Percentiles rank a stretch among this genome's conserved stretches.
Evolutionary conservation across 768 basidiomycete species (phyloP).

Genomic region (Tricholomella constricta): DNA sequence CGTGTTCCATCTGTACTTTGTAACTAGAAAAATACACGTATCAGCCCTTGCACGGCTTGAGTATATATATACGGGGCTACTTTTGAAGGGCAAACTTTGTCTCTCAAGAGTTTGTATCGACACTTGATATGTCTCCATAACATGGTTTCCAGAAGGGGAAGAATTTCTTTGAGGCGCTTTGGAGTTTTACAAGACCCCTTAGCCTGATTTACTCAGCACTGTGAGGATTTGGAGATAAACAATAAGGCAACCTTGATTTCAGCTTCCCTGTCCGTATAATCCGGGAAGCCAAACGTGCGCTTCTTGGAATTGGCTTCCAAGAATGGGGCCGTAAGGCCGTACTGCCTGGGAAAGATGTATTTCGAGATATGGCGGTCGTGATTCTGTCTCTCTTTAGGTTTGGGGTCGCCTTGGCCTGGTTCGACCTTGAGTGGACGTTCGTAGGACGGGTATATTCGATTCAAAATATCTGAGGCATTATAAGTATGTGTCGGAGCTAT

Average conservation of each 20-base stretch:
- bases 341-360: slow-evolving; percentile 85
- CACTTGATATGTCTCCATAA: slow-evolving; percentile 70
- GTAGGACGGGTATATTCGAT: slow-evolving; percentile 52
- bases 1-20: slow-evolving; percentile 36
- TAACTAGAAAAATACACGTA: slow-evolving; percentile 34
- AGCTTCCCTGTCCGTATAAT: slow-evolving; percentile 61
- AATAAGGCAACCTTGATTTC: slow-evolving; percentile 63
- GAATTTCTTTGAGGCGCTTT: slow-evolving; percentile 58
- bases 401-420: slow-evolving; percentile 42
- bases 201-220: slow-evolving; percentile 18
- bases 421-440: slow-evolving; percentile 28
- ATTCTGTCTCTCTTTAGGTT: slow-evolving; percentile 46
- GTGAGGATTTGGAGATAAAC: neutral
- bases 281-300: slow-evolving; percentile 39
- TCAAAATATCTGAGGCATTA: slow-evolving; percentile 59
- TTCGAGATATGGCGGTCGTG: slow-evolving; percentile 70
- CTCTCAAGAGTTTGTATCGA: slow-evolving; percentile 64
- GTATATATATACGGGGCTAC: slow-evolving; percentile 37
- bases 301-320: slow-evolving; percentile 20
- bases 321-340: slow-evolving; percentile 66
- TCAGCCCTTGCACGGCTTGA: neutral
- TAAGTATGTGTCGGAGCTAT: neutral
- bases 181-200: slow-evolving; percentile 69
- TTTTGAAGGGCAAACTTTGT: slow-evolving; percentile 78
- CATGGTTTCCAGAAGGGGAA: slow-evolving; percentile 60